Evolutionary conservation across 495 filamentous ascomycete genomes (phyloP).

Genomic region (Evansstolkia leycettana): DNA sequence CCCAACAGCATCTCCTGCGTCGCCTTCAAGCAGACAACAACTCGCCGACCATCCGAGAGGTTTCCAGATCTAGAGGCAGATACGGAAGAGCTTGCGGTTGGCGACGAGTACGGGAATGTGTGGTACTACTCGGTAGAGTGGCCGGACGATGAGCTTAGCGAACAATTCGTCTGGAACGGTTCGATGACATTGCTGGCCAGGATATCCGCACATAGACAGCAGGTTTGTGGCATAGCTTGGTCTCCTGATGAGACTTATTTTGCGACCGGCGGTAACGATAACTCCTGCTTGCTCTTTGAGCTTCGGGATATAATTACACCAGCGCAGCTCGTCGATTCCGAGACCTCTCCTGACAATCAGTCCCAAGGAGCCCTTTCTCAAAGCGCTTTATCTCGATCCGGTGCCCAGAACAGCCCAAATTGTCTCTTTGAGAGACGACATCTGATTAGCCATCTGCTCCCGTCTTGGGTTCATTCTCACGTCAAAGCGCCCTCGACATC

Average conservation of each 20-base stretch:
- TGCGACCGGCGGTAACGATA: conserved; percentile 88
- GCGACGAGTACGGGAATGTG: conserved; percentile 74
- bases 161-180: conserved; percentile 56
- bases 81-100: conserved; percentile 72
- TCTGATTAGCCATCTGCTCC: conserved; percentile 15
- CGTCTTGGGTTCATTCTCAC: conserved; percentile 16
- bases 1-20: conserved; percentile 64
- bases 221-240: conserved; percentile 89
- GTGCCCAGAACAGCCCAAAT: conserved; percentile 6
- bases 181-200: conserved; percentile 64
- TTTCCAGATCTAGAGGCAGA: conserved; percentile 19
- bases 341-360: conserved; percentile 1
- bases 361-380: conserved; percentile 4
- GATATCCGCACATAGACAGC: conserved; percentile 71
- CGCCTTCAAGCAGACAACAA: conserved; percentile 46
- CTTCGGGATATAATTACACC: conserved; percentile 42
- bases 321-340: conserved; percentile 4
- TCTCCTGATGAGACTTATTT: conserved; percentile 64
- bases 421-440: conserved; percentile 11
- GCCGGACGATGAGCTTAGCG: conserved; percentile 37
- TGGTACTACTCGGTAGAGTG: conserved; percentile 90
- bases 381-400: conserved; percentile 11
- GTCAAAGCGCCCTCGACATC: conserved; percentile 8
- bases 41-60: conserved; percentile 26
- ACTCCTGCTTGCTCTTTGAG: conserved; percentile 73